Base-by-base conservation (phyloP, 2,329 filamentous ascomycete species). In the Colletotrichum simmondsii region DNA sequence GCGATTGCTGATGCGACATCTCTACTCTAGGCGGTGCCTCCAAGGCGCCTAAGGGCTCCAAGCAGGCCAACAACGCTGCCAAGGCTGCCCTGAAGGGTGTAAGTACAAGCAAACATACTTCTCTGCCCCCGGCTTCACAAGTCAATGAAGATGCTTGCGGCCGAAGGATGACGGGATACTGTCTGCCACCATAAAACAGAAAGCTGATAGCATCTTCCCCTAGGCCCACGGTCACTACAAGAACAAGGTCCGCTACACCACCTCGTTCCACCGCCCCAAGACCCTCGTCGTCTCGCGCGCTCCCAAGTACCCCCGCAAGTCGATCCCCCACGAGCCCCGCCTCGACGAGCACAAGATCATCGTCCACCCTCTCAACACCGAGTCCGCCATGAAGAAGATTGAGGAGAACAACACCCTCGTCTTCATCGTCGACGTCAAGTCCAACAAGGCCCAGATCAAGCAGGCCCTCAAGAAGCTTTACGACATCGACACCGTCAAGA, bases 301-400 rank as follows among this genome's bases (percentile, higher is more conserved):
- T 63, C 95, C 96, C 86, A 98, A 97, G 90, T 98, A 97, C 91
- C 95, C 94, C 79, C 95, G 96, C 90, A 97, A 97, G 91, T 95
- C 95, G 79, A 92, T 99, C 85, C 92, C 94, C 81, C 93, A 96
- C 86, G 91, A 91, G 84, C 93, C 95, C 80, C 94, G 95, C 81
- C 94, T 99, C 82, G 97, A 99, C 88, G 94, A 96, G 89, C 94
- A 95, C 92, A 98, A 97, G 92, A 91, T 98, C 85, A 93, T 99
- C 86, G 90, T 98, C 84, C 95, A 98, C 92, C 97, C 97, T 79
- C 92, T 99, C 84, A 99, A 99, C 93, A 99, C 97, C 75, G 97
- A 99, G 93, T 97, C 93, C 83, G 97, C 97, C 83, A 98, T 99
- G 96, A 99, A 99, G 95, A 98, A 98, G 94, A 98, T 99, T 81